phyloP scores from a whole-genome alignment of 768 basidiomycete genomes.

The Leccinum variicolor region DNA sequence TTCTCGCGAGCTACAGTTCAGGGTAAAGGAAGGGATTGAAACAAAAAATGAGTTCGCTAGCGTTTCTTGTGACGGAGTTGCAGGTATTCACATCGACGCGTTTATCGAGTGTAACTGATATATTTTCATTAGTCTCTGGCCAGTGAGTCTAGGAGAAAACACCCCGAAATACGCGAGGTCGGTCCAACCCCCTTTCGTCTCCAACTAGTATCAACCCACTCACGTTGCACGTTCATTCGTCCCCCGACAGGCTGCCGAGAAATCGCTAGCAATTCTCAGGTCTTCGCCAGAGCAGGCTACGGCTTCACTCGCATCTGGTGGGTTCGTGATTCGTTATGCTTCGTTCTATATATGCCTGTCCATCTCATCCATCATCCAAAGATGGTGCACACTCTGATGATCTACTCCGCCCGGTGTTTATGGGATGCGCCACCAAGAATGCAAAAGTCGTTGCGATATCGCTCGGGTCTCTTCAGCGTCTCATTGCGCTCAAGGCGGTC shows the following conservation, averaged over 20 bases:
- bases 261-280: conserved; percentile 74
- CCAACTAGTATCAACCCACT: conserved; percentile 1
- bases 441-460: conserved; percentile 93
- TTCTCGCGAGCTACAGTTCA: neutral
- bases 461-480: conserved; percentile 84
- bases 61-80: conserved; percentile 70
- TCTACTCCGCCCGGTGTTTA: conserved; percentile 82
- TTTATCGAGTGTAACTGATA: conserved; percentile 1
- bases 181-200: neutral
- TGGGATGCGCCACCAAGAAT: conserved; percentile 91
- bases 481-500: conserved; percentile 85
- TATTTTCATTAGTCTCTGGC: conserved; percentile 62
- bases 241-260: conserved; percentile 72
- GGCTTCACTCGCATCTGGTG: conserved; percentile 69
- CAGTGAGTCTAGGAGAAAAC: conserved; percentile 83
- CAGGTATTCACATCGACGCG: conserved; percentile 42
- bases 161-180: conserved; percentile 94
- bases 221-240: neutral
- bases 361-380: conserved; percentile 22
- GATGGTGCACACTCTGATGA: conserved; percentile 80
- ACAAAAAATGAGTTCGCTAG: conserved; percentile 57
- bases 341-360: neutral
- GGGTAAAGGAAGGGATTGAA: neutral
- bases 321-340: conserved; percentile 24
- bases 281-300: conserved; percentile 82